Conservation (phyloP, 1,284 basidiomycete species). For the Leccinum fuscescens region DNA sequence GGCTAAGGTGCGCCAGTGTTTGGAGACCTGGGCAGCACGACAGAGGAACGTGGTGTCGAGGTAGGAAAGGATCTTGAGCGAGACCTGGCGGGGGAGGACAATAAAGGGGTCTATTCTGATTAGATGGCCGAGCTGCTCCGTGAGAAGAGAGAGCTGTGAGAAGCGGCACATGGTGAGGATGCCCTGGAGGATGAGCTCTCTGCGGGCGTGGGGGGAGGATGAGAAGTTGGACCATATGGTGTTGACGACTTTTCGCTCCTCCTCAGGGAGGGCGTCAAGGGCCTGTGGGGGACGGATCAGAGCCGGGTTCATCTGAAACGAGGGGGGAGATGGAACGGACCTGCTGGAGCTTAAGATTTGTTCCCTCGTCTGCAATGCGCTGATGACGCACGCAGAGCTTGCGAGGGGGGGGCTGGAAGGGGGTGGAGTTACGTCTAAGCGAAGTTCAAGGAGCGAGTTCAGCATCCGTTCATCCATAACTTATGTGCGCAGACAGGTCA, state of each 20-base stretch:
- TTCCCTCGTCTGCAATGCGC: slow-evolving; percentile 96
- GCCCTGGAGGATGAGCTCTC: slow-evolving; percentile 93
- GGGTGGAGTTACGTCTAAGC: background rate
- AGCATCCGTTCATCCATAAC: background rate
- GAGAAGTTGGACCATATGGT: slow-evolving; percentile 97
- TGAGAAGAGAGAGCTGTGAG: slow-evolving; percentile 95
- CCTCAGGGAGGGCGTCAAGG: slow-evolving; percentile 86
- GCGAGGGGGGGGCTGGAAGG: slow-evolving; percentile 41
- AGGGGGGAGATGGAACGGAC: slow-evolving; percentile 41
- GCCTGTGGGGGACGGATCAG: slow-evolving; percentile 52
- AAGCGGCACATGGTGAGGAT: slow-evolving; percentile 99
- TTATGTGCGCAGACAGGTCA: background rate
- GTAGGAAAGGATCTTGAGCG: slow-evolving; percentile 86
- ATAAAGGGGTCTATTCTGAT: slow-evolving; percentile 96
- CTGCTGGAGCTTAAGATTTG: slow-evolving; percentile 89
- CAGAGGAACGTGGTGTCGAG: slow-evolving; percentile 96
- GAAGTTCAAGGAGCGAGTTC: background rate
- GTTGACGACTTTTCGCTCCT: slow-evolving; percentile 88
- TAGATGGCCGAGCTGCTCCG: slow-evolving; percentile 86
- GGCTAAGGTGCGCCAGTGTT: slow-evolving; percentile 84
- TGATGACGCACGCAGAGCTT: slow-evolving; percentile 92
- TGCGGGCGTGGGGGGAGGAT: slow-evolving; percentile 85
- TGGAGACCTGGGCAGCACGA: slow-evolving; percentile 91
- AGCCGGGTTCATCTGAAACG: background rate
- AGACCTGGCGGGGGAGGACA: slow-evolving; percentile 88